phyloP scores from a whole-genome alignment of 2,329 filamentous ascomycete genomes.

The Pyrenophora teres region DNA sequence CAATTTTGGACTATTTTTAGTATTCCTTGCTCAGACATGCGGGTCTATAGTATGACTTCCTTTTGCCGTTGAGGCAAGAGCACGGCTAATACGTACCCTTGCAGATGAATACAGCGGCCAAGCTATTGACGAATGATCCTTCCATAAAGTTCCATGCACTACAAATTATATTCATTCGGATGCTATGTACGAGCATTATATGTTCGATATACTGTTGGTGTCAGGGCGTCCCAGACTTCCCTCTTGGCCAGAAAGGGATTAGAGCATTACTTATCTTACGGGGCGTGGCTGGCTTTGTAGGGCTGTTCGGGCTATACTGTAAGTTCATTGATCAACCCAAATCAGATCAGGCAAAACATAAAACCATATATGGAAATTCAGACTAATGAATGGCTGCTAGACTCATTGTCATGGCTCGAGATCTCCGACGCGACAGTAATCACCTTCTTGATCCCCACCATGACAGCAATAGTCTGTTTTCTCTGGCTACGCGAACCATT shows the following conservation, averaged over 20 bases:
- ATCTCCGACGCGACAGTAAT: constrained; percentile 85
- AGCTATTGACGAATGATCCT: constrained; percentile 31
- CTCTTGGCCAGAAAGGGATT: constrained; percentile 26
- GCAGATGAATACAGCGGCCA: constrained; percentile 34
- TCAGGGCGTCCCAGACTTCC: constrained; percentile 48
- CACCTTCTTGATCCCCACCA: constrained; percentile 77
- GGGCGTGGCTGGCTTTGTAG: constrained; percentile 33
- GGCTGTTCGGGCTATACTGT: constrained; percentile 39
- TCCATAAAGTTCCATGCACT: constrained; percentile 35
- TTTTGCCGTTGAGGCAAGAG: not conserved
- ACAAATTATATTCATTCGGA: constrained; percentile 75
- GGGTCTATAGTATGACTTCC: constrained; percentile 23
- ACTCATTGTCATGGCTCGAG: constrained; percentile 74
- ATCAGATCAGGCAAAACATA: not conserved
- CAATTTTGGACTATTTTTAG: constrained; percentile 32
- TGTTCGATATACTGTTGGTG: constrained; percentile 74
- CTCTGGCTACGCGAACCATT: constrained; percentile 75
- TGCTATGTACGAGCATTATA: constrained; percentile 70
- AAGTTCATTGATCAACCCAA: constrained; percentile 1
- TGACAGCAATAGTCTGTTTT: constrained; percentile 79
- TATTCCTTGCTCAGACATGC: constrained; percentile 48
- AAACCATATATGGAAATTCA: not conserved
- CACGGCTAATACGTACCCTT: not conserved
- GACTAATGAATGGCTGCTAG: constrained; percentile 29
- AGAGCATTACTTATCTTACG: constrained; percentile 25